A percentile compares a stretch with the other conserved stretches of the same genome.
These are phyloP conservation scores for Cyclanthera cordifolia DNA, from an alignment of 306 rosid genomes.

Conservation along the genomic window DNA sequence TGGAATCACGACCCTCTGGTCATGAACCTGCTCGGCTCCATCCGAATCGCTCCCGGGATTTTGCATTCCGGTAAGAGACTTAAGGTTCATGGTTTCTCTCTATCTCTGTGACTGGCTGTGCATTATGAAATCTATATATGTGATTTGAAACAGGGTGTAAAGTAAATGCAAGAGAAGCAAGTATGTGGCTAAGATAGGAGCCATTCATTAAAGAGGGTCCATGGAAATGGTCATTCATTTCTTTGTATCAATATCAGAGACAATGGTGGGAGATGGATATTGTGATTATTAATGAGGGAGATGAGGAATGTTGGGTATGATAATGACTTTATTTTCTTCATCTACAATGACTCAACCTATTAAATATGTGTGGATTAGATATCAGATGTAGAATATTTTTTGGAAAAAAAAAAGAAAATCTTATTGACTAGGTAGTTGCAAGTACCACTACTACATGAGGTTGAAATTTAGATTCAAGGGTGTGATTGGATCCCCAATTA, in stretches of 20 bases:
- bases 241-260: constrained; percentile 7
- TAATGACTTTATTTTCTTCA: not conserved
- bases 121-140: not conserved
- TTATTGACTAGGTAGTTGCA: not conserved
- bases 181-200: constrained; percentile 47
- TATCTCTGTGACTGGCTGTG: not conserved
- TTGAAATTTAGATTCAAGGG: too few relatives aligned
- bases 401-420: not conserved
- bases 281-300: constrained; percentile 11
- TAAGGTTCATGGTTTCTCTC: constrained; percentile 27
- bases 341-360: not conserved
- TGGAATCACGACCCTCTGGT: constrained; percentile 57
- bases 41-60: constrained; percentile 25
- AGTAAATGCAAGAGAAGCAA: constrained; percentile 54
- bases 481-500: too few relatives aligned
- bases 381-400: not conserved
- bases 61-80: constrained; percentile 28
- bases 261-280: constrained; percentile 11
- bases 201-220: constrained; percentile 19
- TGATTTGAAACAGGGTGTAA: not conserved
- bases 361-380: not conserved
- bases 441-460: not conserved
- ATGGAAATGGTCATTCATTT: constrained; percentile 7
- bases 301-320: constrained; percentile 15
- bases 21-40: constrained; percentile 29